A percentile compares a stretch with the other conserved stretches of the same genome.
These are phyloP conservation scores for Monosporascus sp. DNA, from an alignment of 2,329 filamentous ascomycete genomes.

Conservation along the genomic window DNA sequence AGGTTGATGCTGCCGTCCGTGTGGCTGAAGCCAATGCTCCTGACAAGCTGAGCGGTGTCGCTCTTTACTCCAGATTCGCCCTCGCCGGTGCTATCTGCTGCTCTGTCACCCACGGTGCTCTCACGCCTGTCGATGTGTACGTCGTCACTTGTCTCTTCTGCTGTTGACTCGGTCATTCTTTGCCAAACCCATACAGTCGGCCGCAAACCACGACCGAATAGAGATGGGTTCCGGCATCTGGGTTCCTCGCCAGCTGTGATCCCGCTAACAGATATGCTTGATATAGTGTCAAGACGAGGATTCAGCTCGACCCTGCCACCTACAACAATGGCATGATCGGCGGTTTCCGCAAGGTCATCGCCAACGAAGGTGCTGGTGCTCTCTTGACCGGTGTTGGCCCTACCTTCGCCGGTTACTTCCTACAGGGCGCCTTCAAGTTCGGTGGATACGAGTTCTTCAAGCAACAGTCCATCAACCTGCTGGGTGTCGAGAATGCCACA, in stretches of 20 bases:
- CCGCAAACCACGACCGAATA: no score
- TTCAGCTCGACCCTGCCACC: conserved; percentile 69
- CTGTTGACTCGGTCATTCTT: not conserved
- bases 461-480: conserved; percentile 64
- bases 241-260: no score
- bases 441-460: conserved; percentile 81
- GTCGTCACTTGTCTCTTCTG: conserved; percentile 32
- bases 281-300: conserved; percentile 69
- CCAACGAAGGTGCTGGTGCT: conserved; percentile 65
- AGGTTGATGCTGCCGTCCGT: not conserved
- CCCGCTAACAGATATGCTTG: no score
- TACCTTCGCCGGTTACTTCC: conserved; percentile 71
- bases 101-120: conserved; percentile 87
- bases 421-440: conserved; percentile 76
- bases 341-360: conserved; percentile 66
- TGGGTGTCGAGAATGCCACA: conserved; percentile 60
- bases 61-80: conserved; percentile 86
- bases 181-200: not conserved
- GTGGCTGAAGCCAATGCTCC: not conserved
- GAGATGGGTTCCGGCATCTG: no score
- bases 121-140: conserved; percentile 98
- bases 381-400: conserved; percentile 67
- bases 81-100: conserved; percentile 94
- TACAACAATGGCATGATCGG: conserved; percentile 72
- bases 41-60: not conserved